Conservation (phyloP, 768 basidiomycete genomes). For the Tulasnella sp. region DNA sequence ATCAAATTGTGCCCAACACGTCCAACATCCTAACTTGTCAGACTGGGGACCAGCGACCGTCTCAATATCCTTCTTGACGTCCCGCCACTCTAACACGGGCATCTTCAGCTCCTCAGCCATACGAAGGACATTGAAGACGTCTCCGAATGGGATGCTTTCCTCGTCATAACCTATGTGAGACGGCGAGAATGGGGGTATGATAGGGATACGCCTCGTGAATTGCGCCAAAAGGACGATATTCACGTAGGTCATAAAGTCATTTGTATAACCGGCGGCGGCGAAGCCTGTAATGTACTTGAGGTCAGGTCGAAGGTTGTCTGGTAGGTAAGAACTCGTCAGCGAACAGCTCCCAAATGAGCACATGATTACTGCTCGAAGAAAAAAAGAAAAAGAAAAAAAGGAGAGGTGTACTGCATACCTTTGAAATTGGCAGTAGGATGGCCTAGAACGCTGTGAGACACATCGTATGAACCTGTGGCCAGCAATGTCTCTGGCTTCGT, state of each 20-base stretch:
- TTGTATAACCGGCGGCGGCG: background rate
- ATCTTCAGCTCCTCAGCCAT: background rate
- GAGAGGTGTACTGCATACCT: no score
- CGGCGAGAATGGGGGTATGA: constrained; percentile 5
- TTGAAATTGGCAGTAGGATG: no score
- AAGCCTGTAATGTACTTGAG: background rate
- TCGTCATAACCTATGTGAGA: background rate
- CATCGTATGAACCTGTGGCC: no score
- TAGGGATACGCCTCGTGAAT: background rate
- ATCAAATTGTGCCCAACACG: background rate
- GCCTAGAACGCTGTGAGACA: no score
- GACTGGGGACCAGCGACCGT: background rate
- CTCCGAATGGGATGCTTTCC: constrained; percentile 1
- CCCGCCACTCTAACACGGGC: constrained; percentile 8
- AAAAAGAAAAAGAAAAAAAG: no score
- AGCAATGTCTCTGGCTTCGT: no score
- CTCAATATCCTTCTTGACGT: constrained; percentile 23
- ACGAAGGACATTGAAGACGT: constrained; percentile 11
- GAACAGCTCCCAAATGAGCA: no score
- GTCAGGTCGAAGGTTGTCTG: constrained; percentile 3
- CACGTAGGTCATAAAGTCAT: constrained; percentile 1
- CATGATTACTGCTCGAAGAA: no score
- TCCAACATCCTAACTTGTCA: constrained; percentile 6
- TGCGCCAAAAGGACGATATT: constrained; percentile 2
- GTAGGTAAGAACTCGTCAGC: no score